These are phyloP conservation scores for Metschnikowia drakensbergensis DNA, from an alignment of 805 yeast species.

Conservation along the genomic window DNA sequence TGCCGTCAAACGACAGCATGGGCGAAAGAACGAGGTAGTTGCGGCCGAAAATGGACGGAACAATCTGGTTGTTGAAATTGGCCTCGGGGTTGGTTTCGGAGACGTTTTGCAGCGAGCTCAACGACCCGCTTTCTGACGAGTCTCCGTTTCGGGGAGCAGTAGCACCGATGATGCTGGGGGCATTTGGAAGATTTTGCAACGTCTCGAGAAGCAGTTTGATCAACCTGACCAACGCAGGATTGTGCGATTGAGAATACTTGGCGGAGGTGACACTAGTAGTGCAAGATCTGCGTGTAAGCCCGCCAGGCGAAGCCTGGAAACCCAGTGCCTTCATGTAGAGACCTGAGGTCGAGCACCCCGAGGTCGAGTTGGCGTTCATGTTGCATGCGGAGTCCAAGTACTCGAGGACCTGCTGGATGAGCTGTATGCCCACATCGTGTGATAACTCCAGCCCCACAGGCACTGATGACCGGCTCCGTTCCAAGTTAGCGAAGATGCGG, in stretches of 20 bases:
- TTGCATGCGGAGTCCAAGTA: background rate
- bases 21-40: slow-evolving; percentile 4
- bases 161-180: no score
- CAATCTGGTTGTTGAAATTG: background rate
- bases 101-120: background rate
- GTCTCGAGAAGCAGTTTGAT: background rate
- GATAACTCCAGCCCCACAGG: background rate
- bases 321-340: background rate
- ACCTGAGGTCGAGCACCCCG: background rate
- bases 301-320: background rate
- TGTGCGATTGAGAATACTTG: background rate
- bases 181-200: background rate
- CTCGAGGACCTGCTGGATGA: slow-evolving; percentile 2
- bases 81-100: slow-evolving; percentile 3
- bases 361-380: background rate
- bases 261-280: background rate
- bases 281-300: background rate
- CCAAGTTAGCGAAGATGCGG: background rate
- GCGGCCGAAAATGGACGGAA: background rate
- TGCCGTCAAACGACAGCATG: slow-evolving; percentile 5
- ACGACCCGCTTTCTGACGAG: background rate
- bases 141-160: background rate
- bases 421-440: background rate
- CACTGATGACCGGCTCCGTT: background rate
- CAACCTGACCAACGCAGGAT: background rate